Conservation (phyloP, 2,329 filamentous ascomycete genomes). For the Penicillium glabrum region DNA sequence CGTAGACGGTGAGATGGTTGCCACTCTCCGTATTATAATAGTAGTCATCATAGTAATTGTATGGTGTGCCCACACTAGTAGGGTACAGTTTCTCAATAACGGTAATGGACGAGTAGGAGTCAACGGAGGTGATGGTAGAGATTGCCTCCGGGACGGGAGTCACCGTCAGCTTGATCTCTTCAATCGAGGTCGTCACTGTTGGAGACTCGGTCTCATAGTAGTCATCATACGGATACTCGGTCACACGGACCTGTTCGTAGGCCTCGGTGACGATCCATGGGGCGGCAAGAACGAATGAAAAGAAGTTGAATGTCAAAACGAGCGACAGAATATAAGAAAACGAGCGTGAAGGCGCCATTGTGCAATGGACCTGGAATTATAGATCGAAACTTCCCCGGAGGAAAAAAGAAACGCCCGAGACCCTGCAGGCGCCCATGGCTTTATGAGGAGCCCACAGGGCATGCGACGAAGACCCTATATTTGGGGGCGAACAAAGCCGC, state of each 20-base stretch:
- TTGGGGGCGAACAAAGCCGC: neutral
- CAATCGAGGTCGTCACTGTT: constrained; percentile 13
- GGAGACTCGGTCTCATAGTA: constrained; percentile 4
- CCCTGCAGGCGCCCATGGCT: neutral
- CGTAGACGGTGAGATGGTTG: constrained; percentile 20
- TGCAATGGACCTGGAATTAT: neutral
- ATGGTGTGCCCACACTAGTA: constrained; percentile 19
- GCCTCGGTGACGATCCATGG: constrained; percentile 33
- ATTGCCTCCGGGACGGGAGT: constrained; percentile 24
- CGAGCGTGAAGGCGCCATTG: constrained; percentile 26
- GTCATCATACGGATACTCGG: constrained; percentile 5
- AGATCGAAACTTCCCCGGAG: neutral
- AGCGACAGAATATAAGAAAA: constrained; percentile 22
- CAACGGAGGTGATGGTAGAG: constrained; percentile 25
- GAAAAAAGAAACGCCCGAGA: neutral
- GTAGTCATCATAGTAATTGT: neutral
- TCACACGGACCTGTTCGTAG: constrained; percentile 20
- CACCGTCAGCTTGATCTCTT: constrained; percentile 23
- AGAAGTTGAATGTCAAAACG: constrained; percentile 11
- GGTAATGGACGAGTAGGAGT: constrained; percentile 18
- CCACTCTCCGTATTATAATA: neutral
- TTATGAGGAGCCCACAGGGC: neutral
- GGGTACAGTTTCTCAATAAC: constrained; percentile 30
- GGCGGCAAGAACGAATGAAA: constrained; percentile 21
- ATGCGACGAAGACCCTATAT: neutral